Base-by-base conservation (phyloP, 768 basidiomycete genomes). In the Tulasnella sp. region DNA sequence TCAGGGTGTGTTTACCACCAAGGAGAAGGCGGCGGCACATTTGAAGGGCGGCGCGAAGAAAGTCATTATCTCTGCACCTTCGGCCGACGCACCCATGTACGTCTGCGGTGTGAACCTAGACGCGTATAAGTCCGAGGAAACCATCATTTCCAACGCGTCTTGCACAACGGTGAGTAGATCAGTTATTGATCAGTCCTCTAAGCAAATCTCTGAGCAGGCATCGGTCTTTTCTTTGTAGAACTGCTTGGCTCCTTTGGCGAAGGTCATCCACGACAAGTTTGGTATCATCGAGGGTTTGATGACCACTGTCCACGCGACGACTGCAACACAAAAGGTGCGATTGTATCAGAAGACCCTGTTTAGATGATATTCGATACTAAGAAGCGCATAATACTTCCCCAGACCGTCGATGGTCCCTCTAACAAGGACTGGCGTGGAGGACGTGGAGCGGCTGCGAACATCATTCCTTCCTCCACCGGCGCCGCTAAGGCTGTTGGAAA, bases 41-140 rank as follows among this genome's bases (percentile, higher is more conserved):
- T 78, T 99, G 76, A 92, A 94, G 76, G 95, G 95, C 67, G 95
- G 95, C 72, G 95, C 95, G 70, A 97, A 98, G 85, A 99, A 97
- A 80, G 95, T 99, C 71, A 79, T 99, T 77, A 98, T 99, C 81
- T 95, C 94, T 65, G 95, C 95, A 49, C 95, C 95, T 66, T 98
- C 95, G n/a, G 81, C 90, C 30, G 90, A 94, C 71, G 91, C 92
- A 4, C 91, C 91, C 67, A 94, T 94, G 91, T 93, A 82, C 73
- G 91, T 94, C 55, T 80, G 79, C 67, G 92, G 89, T 78, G 95
- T 98, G 74, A 98, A 99, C 79, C 83, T 96, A 65, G 92, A 96
- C 63, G 66, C 77, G 42, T 98, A 99, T 75, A 84, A 96, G 73
- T 73, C 92, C 67, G 84, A 86, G 71, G 82, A 90, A 80, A 81